These are phyloP conservation scores for Pseudogymnoascus sp. DNA, from an alignment of 2,329 filamentous ascomycete genomes.

Conservation along the genomic window DNA sequence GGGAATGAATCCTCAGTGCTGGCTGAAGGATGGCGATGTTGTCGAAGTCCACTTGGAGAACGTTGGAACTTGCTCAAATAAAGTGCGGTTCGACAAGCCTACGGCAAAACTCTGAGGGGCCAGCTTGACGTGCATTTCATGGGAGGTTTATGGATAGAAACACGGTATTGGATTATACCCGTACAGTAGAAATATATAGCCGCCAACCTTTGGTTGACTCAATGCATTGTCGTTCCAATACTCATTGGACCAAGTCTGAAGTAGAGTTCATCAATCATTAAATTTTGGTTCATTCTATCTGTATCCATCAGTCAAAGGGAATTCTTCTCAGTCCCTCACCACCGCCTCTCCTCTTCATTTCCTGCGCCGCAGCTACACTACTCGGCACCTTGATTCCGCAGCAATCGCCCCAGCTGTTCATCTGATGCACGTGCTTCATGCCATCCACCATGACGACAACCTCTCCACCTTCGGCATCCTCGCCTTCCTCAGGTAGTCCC, in stretches of 20 bases:
- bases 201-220: not conserved
- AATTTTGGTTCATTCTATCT: constrained; percentile 1
- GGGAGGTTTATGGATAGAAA: constrained; percentile 7
- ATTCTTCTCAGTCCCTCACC: constrained; percentile 59
- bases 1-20: constrained; percentile 57
- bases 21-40: constrained; percentile 61
- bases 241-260: not conserved
- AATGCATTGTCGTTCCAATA: not conserved
- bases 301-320: constrained; percentile 59
- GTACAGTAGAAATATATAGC: not conserved
- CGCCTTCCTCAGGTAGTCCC: constrained; percentile 38
- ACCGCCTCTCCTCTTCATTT: constrained; percentile 67
- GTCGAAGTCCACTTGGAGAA: constrained; percentile 61
- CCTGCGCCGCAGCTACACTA: constrained; percentile 81
- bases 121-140: not conserved
- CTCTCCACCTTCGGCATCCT: constrained; percentile 45
- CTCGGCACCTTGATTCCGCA: constrained; percentile 97
- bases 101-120: constrained; percentile 29
- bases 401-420: constrained; percentile 82
- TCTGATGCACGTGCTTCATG: constrained; percentile 62
- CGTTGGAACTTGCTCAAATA: constrained; percentile 52
- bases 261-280: constrained; percentile 3
- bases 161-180: constrained; percentile 5
- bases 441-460: constrained; percentile 57
- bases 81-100: constrained; percentile 35